These are phyloP conservation scores for Thamnidium elegans DNA, from an alignment of 192 early-diverging fungal species.

Conservation along the genomic window DNA sequence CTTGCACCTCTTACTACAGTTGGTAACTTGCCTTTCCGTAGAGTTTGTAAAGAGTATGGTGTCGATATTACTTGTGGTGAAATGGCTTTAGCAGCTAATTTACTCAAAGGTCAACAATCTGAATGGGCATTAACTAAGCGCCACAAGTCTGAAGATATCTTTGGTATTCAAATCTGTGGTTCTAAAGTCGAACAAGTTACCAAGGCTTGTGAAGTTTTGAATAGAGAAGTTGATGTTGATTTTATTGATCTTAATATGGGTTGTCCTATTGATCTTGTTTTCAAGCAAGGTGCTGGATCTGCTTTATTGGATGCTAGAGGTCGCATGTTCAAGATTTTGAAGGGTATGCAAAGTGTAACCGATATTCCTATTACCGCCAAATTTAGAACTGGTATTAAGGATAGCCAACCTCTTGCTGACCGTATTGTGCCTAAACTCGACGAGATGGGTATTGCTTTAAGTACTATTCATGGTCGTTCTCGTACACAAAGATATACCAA, in stretches of 20 bases:
- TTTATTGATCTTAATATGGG: constrained; percentile 97
- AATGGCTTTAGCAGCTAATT: constrained; percentile 78
- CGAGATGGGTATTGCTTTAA: constrained; percentile 55
- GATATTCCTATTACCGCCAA: constrained; percentile 90
- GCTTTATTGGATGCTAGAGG: constrained; percentile 68
- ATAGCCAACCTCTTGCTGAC: constrained; percentile 63
- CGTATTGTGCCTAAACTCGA: constrained; percentile 70
- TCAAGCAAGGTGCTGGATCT: constrained; percentile 74
- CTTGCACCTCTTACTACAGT: constrained; percentile 96
- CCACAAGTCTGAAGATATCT: constrained; percentile 84
- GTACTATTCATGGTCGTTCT: constrained; percentile 88
- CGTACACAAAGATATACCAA: constrained; percentile 91
- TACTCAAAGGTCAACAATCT: constrained; percentile 61
- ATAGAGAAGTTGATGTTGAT: constrained; percentile 68
- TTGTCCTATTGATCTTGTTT: constrained; percentile 91
- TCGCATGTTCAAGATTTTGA: constrained; percentile 73
- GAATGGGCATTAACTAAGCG: constrained; percentile 85
- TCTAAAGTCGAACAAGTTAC: constrained; percentile 55
- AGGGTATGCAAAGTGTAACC: constrained; percentile 65
- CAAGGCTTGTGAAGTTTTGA: constrained; percentile 67
- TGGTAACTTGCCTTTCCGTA: constrained; percentile 95
- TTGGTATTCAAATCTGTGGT: constrained; percentile 89
- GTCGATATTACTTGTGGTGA: constrained; percentile 97
- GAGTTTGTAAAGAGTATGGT: constrained; percentile 90
- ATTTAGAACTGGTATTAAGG: constrained; percentile 74